phyloP scores from a whole-genome alignment of 1,284 basidiomycete species.

The Puccinia polysora region DNA sequence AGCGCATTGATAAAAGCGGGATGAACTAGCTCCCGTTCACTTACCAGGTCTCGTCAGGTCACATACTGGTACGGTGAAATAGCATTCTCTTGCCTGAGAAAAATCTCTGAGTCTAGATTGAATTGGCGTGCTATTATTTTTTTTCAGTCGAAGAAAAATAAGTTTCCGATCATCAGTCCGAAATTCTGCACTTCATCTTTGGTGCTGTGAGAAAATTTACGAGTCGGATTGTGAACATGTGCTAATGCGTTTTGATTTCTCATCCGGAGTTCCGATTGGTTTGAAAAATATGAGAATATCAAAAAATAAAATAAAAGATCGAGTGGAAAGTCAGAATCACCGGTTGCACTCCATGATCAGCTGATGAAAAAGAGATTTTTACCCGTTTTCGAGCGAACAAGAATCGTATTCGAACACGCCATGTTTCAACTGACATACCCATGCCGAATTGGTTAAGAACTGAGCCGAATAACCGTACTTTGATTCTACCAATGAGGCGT shows the following conservation, averaged over 20 bases:
- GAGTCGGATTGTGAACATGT: too few relatives aligned
- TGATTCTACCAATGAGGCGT: constrained; percentile 20
- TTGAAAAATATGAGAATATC: neutral
- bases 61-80: constrained; percentile 39
- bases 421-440: constrained; percentile 38
- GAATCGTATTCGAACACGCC: constrained; percentile 41
- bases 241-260: too few relatives aligned
- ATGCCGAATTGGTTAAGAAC: constrained; percentile 40
- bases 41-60: constrained; percentile 34
- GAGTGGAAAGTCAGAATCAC: too few relatives aligned
- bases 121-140: too few relatives aligned
- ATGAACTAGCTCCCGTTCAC: neutral
- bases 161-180: too few relatives aligned
- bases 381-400: constrained; percentile 17
- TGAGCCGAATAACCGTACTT: constrained; percentile 37
- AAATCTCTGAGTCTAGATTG: constrained; percentile 17
- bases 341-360: too few relatives aligned
- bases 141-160: too few relatives aligned
- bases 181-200: too few relatives aligned
- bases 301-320: neutral
- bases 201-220: too few relatives aligned
- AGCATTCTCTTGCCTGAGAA: constrained; percentile 31
- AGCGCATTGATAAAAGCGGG: neutral
- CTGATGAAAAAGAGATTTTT: neutral
- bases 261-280: too few relatives aligned